phyloP scores from a whole-genome alignment of 108 stramenopile species.

The Seminavis robusta region DNA sequence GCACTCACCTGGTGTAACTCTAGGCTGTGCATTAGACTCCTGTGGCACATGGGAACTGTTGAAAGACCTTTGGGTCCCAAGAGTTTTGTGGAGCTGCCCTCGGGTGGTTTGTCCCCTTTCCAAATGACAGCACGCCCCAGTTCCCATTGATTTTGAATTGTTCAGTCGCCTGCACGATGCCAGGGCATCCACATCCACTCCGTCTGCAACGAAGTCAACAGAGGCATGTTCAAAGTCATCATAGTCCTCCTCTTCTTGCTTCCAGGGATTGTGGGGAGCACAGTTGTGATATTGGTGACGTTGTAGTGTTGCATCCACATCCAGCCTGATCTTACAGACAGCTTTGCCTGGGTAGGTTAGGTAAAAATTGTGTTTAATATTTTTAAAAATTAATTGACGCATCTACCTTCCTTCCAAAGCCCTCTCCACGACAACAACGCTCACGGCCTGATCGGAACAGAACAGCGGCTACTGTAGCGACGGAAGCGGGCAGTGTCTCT shows the following conservation, averaged over 20 bases:
- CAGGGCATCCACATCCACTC: conserved; percentile 82
- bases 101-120: conserved; percentile 13
- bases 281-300: conserved; percentile 56
- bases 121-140: no score
- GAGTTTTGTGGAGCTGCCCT: conserved; percentile 22
- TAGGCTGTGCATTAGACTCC: neutral
- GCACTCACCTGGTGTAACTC: conserved; percentile 11
- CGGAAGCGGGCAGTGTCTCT: no score
- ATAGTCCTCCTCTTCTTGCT: conserved; percentile 70
- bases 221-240: conserved; percentile 58
- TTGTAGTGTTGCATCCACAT: no score
- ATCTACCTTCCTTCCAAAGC: no score
- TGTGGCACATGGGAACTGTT: neutral
- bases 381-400: no score
- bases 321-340: no score
- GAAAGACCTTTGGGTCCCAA: conserved; percentile 24
- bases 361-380: no score
- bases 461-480: no score
- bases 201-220: conserved; percentile 74
- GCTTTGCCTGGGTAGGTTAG: no score
- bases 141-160: conserved; percentile 23
- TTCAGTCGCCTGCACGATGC: conserved; percentile 75
- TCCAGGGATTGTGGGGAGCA: conserved; percentile 46
- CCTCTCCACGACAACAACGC: no score
- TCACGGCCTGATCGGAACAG: no score